phyloP scores from a whole-genome alignment of 2,329 filamentous ascomycete genomes.

The Fusarium cicatricum region DNA sequence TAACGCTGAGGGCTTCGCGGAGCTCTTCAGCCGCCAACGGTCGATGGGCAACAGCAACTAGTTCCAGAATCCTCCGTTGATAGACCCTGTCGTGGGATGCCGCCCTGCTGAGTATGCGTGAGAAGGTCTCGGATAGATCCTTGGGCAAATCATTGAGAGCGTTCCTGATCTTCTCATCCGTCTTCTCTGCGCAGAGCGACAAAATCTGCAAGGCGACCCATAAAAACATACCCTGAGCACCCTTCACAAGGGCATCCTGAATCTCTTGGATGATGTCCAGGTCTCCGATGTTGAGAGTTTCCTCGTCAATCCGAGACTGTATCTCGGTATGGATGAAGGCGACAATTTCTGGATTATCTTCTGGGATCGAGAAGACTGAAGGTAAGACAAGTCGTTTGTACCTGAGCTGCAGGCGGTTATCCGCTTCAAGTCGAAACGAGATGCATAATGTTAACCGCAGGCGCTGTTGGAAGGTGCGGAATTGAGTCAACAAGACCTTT shows the following conservation, averaged over 20 bases:
- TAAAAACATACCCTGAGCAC: slow-evolving; percentile 51
- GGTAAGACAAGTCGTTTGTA: no score
- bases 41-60: slow-evolving; percentile 43
- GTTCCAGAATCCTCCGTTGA: slow-evolving; percentile 42
- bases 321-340: slow-evolving; percentile 33
- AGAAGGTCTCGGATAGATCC: slow-evolving; percentile 44
- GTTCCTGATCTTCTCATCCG: slow-evolving; percentile 48
- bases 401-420: no score
- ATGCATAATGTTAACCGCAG: slow-evolving; percentile 5
- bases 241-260: slow-evolving; percentile 26
- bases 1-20: slow-evolving; percentile 50
- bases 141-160: slow-evolving; percentile 44
- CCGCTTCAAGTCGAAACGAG: neutral
- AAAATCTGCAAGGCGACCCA: slow-evolving; percentile 49
- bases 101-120: slow-evolving; percentile 42
- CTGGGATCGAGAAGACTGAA: slow-evolving; percentile 8
- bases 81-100: slow-evolving; percentile 12
- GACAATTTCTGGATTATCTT: slow-evolving; percentile 39
- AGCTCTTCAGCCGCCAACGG: slow-evolving; percentile 47
- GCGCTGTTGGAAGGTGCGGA: neutral
- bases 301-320: neutral
- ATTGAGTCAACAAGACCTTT: neutral
- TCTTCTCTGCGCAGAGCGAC: slow-evolving; percentile 45
- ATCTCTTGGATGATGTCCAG: slow-evolving; percentile 30
- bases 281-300: slow-evolving; percentile 23